Evolutionary conservation across 228 moss, liverwort and hornwort species (phyloP), one percentile per base, ranked within the genome.

Genomic region (Sphagnum magellanicum): DNA sequence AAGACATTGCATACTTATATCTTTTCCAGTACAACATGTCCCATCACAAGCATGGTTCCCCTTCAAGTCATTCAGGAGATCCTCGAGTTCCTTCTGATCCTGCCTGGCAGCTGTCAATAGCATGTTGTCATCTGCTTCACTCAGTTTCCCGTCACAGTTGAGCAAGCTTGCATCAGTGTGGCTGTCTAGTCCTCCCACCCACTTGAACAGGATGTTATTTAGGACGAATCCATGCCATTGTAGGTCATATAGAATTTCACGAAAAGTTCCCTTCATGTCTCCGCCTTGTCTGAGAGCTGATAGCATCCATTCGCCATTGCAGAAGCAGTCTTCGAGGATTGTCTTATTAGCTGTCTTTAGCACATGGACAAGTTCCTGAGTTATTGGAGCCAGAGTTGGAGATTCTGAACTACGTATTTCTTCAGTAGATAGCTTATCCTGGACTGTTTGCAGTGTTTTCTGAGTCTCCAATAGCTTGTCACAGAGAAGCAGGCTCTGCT

Each of bases 201-300:
- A 14, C 12, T 10, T 52, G 0, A 46, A n/a, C 0, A 65, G 51
- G 4, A 72, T 69, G 65, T 60, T 65, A 0, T 6, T 48, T 0
- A 79, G 59, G 46, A 79, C 65, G 48, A 16, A 0, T 0, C 16
- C 9, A 14, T 69, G 53, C 75, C 79, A 79, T 50, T 62, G 5
- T 6, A 75, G 14, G 2, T 62, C 65, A 10, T 72, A 72, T 4
- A 79, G 15, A 9, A 71, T 0, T 48, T 48, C 53, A 53, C 60
- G 4, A 58, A 79, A 79, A 0, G 68, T 68, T 1, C 65, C 52
- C 11, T 72, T 75, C 75, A 79, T 71, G 5, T 72, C 32, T 32
- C 32, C 64, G 13, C 65, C 14, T 75, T 79, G 72, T 60, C 75
- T 74, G 17, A 75, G 46, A 0, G 65, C 79, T 50, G 75, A 55